phyloP scores from a whole-genome alignment of 148 eudicot species.

The Pharnaceum exiguum region DNA sequence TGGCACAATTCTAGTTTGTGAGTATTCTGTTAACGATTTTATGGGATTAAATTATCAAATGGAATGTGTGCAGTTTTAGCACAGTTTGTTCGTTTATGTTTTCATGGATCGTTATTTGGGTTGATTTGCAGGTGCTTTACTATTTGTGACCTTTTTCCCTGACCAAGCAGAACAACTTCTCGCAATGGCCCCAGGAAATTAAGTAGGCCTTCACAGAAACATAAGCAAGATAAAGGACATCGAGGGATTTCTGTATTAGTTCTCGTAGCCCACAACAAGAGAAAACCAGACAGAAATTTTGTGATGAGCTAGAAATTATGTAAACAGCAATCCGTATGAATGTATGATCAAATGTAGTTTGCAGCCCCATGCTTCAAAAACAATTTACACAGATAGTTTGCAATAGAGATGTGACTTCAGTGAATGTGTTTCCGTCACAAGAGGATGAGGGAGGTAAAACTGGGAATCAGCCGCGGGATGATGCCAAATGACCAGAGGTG shows the following conservation, averaged over 20 bases:
- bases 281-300: background rate
- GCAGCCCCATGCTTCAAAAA: too few relatives aligned
- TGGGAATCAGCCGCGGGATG: too few relatives aligned
- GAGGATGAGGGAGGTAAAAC: too few relatives aligned
- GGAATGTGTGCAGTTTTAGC: too few relatives aligned
- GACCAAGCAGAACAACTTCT: slow-evolving; percentile 79
- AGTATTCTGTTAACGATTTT: slow-evolving; percentile 20
- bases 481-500: too few relatives aligned
- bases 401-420: too few relatives aligned
- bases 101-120: background rate
- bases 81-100: background rate
- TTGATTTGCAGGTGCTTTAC: slow-evolving; percentile 48
- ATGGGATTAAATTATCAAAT: background rate
- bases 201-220: slow-evolving; percentile 19
- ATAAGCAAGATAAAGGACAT: background rate
- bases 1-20: slow-evolving; percentile 90
- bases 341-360: too few relatives aligned
- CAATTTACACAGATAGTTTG: too few relatives aligned
- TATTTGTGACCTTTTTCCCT: slow-evolving; percentile 75
- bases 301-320: slow-evolving; percentile 5
- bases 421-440: too few relatives aligned
- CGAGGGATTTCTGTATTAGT: background rate
- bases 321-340: too few relatives aligned
- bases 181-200: slow-evolving; percentile 45
- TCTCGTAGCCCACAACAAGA: background rate